Conservation (phyloP, 1,284 basidiomycete species). For the Ustilago bromivora region DNA sequence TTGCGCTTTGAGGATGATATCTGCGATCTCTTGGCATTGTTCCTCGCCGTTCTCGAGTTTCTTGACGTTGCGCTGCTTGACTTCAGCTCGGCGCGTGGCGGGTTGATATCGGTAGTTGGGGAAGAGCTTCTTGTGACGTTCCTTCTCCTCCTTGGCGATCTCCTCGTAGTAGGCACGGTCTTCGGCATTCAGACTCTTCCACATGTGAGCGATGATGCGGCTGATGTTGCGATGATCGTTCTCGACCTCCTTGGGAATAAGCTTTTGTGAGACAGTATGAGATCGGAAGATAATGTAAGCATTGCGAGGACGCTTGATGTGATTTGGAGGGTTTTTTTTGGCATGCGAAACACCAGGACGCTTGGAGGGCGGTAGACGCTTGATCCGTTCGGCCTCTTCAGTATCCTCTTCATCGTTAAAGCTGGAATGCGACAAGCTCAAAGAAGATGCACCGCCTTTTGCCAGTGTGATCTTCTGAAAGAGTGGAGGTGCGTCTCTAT, state of each 20-base stretch:
- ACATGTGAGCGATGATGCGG: conserved; percentile 71
- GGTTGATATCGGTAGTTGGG: conserved; percentile 66
- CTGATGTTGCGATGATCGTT: conserved; percentile 81
- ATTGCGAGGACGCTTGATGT: conserved; percentile 91
- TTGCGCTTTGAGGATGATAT: conserved; percentile 59
- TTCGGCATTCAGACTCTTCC: conserved; percentile 57
- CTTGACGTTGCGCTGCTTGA: conserved; percentile 50
- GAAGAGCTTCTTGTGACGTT: conserved; percentile 53
- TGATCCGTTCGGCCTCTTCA: conserved; percentile 9
- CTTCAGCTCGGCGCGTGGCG: conserved; percentile 33
- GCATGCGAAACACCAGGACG: conserved; percentile 56
- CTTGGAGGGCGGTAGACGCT: conserved; percentile 27
- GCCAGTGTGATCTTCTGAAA: conserved; percentile 30
- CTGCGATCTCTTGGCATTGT: conserved; percentile 61
- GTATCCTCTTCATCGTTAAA: conserved; percentile 1
- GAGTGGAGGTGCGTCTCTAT: background rate
- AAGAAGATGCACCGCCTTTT: conserved; percentile 11
- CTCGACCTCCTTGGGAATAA: conserved; percentile 83
- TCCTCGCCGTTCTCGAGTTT: conserved; percentile 57
- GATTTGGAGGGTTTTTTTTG: conserved; percentile 70
- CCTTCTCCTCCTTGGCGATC: conserved; percentile 60
- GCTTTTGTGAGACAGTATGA: conserved; percentile 82
- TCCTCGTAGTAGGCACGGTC: conserved; percentile 58
- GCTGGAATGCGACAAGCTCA: conserved; percentile 11
- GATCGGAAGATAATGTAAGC: conserved; percentile 95